A percentile compares a stretch with the other conserved stretches of the same genome.
phyloP scores from a whole-genome alignment of 257 asterid genomes.

The Anisodus tanguticus region DNA sequence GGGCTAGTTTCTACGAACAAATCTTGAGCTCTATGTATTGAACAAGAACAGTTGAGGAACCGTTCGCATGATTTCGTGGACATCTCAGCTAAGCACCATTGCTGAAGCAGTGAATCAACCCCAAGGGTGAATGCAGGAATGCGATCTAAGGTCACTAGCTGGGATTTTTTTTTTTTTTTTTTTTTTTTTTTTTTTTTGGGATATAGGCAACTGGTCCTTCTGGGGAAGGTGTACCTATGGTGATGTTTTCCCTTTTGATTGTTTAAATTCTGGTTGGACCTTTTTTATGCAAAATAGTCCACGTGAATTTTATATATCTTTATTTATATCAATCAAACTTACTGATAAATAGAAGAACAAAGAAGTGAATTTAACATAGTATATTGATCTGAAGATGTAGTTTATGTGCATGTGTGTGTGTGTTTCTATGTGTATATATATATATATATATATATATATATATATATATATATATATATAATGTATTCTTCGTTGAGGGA shows the following conservation, averaged over 20 bases:
- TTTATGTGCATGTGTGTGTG: neutral
- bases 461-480: too few species aligned
- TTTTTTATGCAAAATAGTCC: neutral
- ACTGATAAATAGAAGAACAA: neutral
- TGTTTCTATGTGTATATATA: neutral
- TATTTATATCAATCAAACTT: conserved; percentile 22
- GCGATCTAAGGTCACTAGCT: neutral
- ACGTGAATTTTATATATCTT: neutral
- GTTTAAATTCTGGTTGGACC: conserved; percentile 2
- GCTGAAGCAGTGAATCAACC: conserved; percentile 19
- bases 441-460: too few species aligned
- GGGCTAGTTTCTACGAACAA: neutral
- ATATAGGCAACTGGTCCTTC: neutral
- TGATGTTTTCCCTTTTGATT: neutral
- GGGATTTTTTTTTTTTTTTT: neutral
- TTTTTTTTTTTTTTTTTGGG: neutral
- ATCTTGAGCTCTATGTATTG: neutral
- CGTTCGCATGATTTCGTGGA: neutral
- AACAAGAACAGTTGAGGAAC: conserved; percentile 16
- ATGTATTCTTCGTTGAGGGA: neutral
- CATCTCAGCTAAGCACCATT: conserved; percentile 12
- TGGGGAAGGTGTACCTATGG: neutral
- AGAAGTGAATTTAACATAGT: neutral
- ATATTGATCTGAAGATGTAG: neutral
- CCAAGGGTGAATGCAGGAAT: neutral